Percentiles rank a stretch among this genome's conserved stretches.
phyloP scores from a whole-genome alignment of 805 yeast genomes.

The Zygosaccharomyces gambellarensis region DNA sequence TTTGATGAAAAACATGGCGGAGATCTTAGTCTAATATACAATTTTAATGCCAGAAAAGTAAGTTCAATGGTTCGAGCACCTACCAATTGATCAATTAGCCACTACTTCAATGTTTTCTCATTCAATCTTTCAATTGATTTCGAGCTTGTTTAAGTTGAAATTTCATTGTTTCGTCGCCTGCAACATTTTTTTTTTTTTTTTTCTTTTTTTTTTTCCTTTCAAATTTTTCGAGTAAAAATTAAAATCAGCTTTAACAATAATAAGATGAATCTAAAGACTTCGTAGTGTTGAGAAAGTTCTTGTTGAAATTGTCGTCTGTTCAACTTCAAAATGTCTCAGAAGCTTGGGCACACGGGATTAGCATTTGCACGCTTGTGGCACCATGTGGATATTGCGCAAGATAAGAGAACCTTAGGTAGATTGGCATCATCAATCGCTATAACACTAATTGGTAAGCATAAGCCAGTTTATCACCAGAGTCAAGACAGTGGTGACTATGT shows the following conservation, averaged over 20 bases:
- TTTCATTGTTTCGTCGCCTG: conserved; percentile 5
- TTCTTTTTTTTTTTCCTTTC: not conserved
- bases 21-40: not conserved
- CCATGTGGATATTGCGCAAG: conserved; percentile 85
- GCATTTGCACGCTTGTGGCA: conserved; percentile 92
- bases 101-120: not conserved
- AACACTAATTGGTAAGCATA: conserved; percentile 93
- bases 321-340: conserved; percentile 30
- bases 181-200: conserved; percentile 2
- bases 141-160: not conserved
- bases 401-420: conserved; percentile 83
- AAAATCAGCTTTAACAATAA: not conserved
- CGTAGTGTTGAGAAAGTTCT: not conserved
- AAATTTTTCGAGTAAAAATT: conserved; percentile 1
- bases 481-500: conserved; percentile 95
- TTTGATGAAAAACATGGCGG: conserved; percentile 50
- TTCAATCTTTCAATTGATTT: not conserved
- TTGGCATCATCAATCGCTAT: conserved; percentile 84
- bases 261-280: not conserved
- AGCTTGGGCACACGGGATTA: conserved; percentile 49
- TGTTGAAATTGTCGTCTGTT: not conserved
- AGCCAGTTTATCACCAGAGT: conserved; percentile 76
- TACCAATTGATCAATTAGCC: not conserved
- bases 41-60: not conserved
- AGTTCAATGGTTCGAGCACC: not conserved